These are phyloP conservation scores for Musa troglodytarum DNA, from an alignment of 176 grass and related monocot genomes.

Conservation along the genomic window DNA sequence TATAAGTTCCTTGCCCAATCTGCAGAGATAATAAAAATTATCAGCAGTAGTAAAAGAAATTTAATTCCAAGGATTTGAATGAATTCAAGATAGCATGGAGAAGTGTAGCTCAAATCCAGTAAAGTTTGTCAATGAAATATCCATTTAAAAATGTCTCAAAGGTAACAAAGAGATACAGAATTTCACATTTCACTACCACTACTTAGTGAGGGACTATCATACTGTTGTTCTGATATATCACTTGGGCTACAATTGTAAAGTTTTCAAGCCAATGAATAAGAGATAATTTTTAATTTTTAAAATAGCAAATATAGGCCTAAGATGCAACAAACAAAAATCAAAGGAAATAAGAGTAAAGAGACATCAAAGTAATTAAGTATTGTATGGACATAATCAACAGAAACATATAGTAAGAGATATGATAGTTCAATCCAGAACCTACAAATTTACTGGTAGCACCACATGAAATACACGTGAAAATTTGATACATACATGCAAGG, in stretches of 20 bases:
- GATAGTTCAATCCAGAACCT: no score
- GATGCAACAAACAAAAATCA: not conserved
- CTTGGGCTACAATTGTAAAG: not conserved
- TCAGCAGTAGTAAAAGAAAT: not conserved
- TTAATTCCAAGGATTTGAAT: not conserved
- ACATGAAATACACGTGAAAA: no score
- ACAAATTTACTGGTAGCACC: no score
- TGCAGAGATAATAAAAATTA: conserved; percentile 22
- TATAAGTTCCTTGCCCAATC: conserved; percentile 99
- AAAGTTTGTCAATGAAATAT: not conserved
- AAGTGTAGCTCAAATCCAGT: not conserved
- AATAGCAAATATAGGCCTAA: not conserved
- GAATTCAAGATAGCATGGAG: not conserved
- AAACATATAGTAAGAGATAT: no score
- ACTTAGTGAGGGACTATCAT: not conserved
- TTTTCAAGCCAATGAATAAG: not conserved
- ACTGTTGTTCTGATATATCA: not conserved
- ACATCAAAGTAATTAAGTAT: not conserved
- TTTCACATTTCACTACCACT: not conserved
- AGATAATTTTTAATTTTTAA: not conserved
- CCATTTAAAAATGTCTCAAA: not conserved
- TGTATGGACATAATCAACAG: not conserved
- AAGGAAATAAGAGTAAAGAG: not conserved
- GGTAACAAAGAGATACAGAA: not conserved
- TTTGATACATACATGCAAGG: no score